These are phyloP conservation scores for Gymnopilus junonius DNA, from an alignment of 768 basidiomycete genomes.

Conservation along the genomic window DNA sequence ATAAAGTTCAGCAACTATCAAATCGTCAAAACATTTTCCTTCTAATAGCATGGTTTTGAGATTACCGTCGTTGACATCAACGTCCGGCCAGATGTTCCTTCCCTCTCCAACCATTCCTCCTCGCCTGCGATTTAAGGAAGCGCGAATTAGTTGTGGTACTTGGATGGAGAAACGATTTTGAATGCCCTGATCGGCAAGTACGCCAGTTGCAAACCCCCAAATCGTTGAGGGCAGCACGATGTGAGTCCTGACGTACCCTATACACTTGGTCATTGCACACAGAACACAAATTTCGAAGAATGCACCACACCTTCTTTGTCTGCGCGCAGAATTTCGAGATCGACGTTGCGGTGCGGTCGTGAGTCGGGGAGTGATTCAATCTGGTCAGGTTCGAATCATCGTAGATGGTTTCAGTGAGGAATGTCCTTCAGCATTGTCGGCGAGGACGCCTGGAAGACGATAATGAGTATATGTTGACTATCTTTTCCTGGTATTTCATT, in stretches of 20 bases:
- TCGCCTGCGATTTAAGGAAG: conserved; percentile 48
- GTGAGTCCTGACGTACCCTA: conserved; percentile 55
- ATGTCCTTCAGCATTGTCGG: conserved; percentile 47
- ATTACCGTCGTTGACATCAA: conserved; percentile 57
- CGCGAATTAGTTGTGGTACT: conserved; percentile 52
- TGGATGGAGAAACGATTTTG: conserved; percentile 57
- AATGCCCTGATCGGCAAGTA: conserved; percentile 54
- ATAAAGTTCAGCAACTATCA: conserved; percentile 49
- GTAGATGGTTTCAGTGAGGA: conserved; percentile 42
- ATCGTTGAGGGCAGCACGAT: conserved; percentile 62
- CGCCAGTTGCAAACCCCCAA: conserved; percentile 55
- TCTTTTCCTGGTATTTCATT: no score
- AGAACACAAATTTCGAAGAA: no score
- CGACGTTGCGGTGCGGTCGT: conserved; percentile 55
- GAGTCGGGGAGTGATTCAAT: conserved; percentile 49
- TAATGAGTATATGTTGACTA: no score
- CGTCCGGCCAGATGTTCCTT: conserved; percentile 61
- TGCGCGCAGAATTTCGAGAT: conserved; percentile 47
- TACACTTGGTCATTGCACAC: not conserved
- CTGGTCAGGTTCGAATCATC: conserved; percentile 51
- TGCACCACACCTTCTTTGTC: conserved; percentile 36
- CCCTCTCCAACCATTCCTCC: conserved; percentile 63
- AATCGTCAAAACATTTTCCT: no score
- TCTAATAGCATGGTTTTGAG: not conserved
- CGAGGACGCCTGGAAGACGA: conserved; percentile 36